Evolutionary conservation across 108 stramenopile genomes (phyloP).

Genomic region (Craspedostauros australis): DNA sequence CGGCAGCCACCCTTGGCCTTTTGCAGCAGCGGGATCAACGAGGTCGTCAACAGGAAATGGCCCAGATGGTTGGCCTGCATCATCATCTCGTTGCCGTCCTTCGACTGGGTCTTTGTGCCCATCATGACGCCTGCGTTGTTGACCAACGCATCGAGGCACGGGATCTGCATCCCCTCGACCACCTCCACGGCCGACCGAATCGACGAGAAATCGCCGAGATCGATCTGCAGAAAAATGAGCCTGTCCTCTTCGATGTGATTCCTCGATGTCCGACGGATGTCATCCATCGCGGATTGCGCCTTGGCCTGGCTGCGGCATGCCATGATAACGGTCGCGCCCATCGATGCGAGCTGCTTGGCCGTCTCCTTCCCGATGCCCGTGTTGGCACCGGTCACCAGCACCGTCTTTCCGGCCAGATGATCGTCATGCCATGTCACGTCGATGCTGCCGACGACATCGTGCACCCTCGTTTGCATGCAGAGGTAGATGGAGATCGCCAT

Average conservation of each 20-base stretch:
- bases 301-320: conserved; percentile 52
- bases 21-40: conserved; percentile 39
- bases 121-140: conserved; percentile 90
- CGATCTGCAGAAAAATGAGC: conserved; percentile 43
- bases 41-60: conserved; percentile 69
- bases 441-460: conserved; percentile 17
- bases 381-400: conserved; percentile 80
- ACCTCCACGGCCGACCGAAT: conserved; percentile 40
- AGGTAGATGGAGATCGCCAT: no score
- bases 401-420: conserved; percentile 17
- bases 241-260: conserved; percentile 4
- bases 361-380: conserved; percentile 82
- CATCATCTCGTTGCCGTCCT: conserved; percentile 66
- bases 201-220: conserved; percentile 48
- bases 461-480: conserved; percentile 6
- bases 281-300: conserved; percentile 50
- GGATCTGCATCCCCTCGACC: conserved; percentile 6
- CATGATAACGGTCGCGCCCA: conserved; percentile 69
- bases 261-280: conserved; percentile 10
- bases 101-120: conserved; percentile 33
- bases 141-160: conserved; percentile 54
- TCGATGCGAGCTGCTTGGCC: conserved; percentile 47
- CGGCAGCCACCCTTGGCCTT: conserved; percentile 2
- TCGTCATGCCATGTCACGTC: conserved; percentile 6
- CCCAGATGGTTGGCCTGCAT: conserved; percentile 88